A percentile compares a stretch with the other conserved stretches of the same genome.
phyloP scores from a whole-genome alignment of 2,329 filamentous ascomycete genomes.

The Colletotrichum melonis region DNA sequence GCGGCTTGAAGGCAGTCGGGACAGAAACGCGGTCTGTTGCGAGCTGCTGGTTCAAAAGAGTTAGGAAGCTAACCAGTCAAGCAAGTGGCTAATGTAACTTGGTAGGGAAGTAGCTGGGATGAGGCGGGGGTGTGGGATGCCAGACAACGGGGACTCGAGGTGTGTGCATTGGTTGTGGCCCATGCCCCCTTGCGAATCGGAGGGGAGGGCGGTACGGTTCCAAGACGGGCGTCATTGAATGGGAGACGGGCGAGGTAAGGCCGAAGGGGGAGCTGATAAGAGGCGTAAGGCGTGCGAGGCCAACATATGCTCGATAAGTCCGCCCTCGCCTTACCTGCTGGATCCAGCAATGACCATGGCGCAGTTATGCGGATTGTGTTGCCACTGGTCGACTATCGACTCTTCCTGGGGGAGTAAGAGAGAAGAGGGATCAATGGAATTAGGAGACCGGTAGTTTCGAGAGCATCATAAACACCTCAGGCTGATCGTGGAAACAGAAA shows the following conservation, averaged over 20 bases:
- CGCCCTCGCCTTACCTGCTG: neutral
- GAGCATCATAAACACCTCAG: neutral
- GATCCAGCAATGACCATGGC: neutral
- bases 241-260: slow-evolving; percentile 22
- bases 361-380: neutral
- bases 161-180: neutral
- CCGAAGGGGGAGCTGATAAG: slow-evolving; percentile 30
- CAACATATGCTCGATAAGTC: neutral
- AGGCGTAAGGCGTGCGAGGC: slow-evolving; percentile 12
- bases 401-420: neutral
- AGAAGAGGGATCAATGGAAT: neutral
- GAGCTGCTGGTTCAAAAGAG: neutral
- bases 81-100: slow-evolving; percentile 29
- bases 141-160: slow-evolving; percentile 10
- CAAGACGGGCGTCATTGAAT: slow-evolving; percentile 7
- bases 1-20: neutral
- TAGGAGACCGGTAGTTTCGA: neutral
- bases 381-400: neutral
- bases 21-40: neutral
- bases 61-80: slow-evolving; percentile 7
- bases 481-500: neutral
- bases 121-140: slow-evolving; percentile 19
- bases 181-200: slow-evolving; percentile 3
- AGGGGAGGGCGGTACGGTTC: slow-evolving; percentile 4
- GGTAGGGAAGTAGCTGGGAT: slow-evolving; percentile 24